phyloP scores from a whole-genome alignment of 1,284 basidiomycete genomes.

The Ceratobasidium sp. region DNA sequence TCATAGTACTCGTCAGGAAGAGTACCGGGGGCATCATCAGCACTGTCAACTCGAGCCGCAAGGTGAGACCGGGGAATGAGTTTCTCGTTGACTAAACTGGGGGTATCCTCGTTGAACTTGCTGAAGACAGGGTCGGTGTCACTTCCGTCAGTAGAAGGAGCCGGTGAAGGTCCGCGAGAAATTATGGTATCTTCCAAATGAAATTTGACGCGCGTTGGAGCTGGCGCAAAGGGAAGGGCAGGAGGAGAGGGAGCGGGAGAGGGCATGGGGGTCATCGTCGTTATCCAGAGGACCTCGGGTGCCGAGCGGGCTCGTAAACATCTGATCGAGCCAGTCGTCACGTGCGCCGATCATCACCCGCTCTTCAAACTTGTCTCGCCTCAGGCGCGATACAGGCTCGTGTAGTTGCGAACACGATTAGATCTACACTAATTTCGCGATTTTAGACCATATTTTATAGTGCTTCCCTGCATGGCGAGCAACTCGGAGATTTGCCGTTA shows the following conservation, averaged over 20 bases:
- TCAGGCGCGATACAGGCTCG: no score
- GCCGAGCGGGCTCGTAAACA: conserved; percentile 9
- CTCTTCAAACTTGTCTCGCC: no score
- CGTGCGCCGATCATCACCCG: neutral
- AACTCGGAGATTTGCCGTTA: no score
- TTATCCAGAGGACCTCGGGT: neutral
- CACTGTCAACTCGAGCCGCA: conserved; percentile 12
- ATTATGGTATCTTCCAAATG: conserved; percentile 36
- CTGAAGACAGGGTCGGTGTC: neutral
- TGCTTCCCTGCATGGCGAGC: no score
- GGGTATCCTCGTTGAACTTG: neutral
- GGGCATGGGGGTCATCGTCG: conserved; percentile 22
- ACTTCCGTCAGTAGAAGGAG: conserved; percentile 16
- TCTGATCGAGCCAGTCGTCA: neutral
- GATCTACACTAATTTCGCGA: no score
- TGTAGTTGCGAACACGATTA: no score
- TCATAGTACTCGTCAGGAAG: conserved; percentile 71
- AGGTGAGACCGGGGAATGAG: neutral
- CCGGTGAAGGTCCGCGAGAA: conserved; percentile 20
- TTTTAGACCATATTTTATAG: no score
- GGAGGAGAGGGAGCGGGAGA: neutral
- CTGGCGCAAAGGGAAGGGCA: conserved; percentile 33
- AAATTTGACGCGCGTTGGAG: conserved; percentile 38
- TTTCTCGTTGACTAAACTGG: neutral
- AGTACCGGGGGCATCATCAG: conserved; percentile 51